A percentile compares a stretch with the other conserved stretches of the same genome.
phyloP scores from a whole-genome alignment of 768 basidiomycete species.

The Russula vinacea region DNA sequence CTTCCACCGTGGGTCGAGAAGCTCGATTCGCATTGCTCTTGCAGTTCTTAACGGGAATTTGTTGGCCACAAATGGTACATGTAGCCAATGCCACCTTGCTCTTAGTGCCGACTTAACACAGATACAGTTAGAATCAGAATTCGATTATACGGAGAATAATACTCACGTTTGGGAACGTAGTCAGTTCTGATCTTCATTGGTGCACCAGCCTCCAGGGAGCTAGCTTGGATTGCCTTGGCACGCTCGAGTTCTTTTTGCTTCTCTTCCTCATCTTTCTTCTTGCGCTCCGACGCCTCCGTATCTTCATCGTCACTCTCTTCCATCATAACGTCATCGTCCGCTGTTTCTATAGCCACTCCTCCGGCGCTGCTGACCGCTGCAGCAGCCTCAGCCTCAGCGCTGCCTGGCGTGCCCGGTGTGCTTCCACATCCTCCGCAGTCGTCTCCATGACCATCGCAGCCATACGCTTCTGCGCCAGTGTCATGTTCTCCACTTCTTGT shows the following conservation, averaged over 20 bases:
- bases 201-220: conserved; percentile 64
- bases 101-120: conserved; percentile 60
- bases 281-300: conserved; percentile 54
- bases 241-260: conserved; percentile 66
- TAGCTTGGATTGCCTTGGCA: conserved; percentile 77
- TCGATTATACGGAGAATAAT: background rate
- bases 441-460: conserved; percentile 98
- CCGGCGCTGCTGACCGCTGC: conserved; percentile 71
- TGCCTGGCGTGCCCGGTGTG: conserved; percentile 74
- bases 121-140: conserved; percentile 14
- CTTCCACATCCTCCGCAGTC: conserved; percentile 81
- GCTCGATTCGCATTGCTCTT: conserved; percentile 99
- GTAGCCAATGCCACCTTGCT: conserved; percentile 73
- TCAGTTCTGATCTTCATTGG: conserved; percentile 95
- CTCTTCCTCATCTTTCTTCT: conserved; percentile 69
- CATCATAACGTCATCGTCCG: conserved; percentile 67
- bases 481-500: conserved; percentile 94
- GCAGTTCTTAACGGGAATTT: conserved; percentile 93
- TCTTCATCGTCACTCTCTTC: conserved; percentile 84
- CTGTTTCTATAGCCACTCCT: conserved; percentile 40
- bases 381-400: conserved; percentile 84
- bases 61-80: conserved; percentile 93
- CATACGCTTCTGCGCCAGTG: conserved; percentile 95
- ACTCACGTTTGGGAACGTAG: conserved; percentile 89
- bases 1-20: conserved; percentile 97